phyloP scores from a whole-genome alignment of 106 monocot genomes.

The Amphibolis antarctica region DNA sequence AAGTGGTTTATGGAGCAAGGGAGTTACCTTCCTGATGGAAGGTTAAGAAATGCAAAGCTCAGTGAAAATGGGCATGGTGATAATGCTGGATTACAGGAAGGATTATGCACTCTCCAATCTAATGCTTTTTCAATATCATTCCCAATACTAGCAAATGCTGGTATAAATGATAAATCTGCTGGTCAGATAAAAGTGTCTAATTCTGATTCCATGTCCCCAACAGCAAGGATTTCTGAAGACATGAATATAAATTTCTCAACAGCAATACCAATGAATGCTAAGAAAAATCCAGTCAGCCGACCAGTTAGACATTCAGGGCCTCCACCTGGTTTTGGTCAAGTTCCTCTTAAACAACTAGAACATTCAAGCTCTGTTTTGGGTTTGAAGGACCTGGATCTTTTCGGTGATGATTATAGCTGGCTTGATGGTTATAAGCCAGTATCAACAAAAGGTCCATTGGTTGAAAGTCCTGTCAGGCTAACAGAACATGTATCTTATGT shows the following conservation, averaged over 20 bases:
- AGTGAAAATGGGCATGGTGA: conserved; percentile 26
- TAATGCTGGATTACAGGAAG: conserved; percentile 21
- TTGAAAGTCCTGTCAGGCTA: conserved; percentile 19
- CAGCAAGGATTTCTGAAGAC: conserved; percentile 21
- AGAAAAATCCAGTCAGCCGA: conserved; percentile 66
- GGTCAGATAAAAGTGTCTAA: conserved; percentile 36
- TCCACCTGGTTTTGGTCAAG: conserved; percentile 74
- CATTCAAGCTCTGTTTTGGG: conserved; percentile 4
- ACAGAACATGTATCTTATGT: conserved; percentile 5
- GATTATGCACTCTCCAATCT: conserved; percentile 14
- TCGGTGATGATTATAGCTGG: conserved; percentile 79
- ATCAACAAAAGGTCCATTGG: conserved; percentile 8
- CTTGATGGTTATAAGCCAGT: conserved; percentile 62
- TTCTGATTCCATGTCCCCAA: conserved; percentile 27
- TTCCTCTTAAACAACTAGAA: conserved; percentile 28
- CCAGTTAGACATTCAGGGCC: conserved; percentile 72
- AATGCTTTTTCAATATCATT: conserved; percentile 8
- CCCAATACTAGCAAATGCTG: conserved; percentile 2
- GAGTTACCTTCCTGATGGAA: conserved; percentile 21
- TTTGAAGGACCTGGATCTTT: conserved; percentile 15
- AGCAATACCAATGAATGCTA: conserved; percentile 17
- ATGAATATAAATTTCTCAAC: conserved; percentile 17
- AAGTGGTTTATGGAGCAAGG: conserved; percentile 40
- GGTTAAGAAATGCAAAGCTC: conserved; percentile 31
- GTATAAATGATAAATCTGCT: conserved; percentile 1